These are phyloP conservation scores for Glycine latifolia DNA, from an alignment of 306 rosid genomes.

Conservation along the genomic window DNA sequence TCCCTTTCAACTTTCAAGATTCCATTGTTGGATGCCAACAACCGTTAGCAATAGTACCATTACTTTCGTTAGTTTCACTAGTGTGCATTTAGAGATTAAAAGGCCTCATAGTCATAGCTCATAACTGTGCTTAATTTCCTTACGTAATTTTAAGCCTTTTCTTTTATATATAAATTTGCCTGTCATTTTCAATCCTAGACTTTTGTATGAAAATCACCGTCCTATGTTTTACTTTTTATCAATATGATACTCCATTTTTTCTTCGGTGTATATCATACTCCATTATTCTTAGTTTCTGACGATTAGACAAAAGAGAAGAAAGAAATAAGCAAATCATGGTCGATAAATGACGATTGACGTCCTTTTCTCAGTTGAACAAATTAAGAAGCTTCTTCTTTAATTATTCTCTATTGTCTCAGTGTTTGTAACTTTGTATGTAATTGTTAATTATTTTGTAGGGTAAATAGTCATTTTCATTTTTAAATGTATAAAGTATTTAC, in stretches of 20 bases:
- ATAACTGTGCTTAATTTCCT: background rate
- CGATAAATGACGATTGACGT: background rate
- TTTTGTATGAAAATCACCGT: background rate
- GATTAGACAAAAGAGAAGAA: background rate
- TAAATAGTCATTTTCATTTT: too few species aligned
- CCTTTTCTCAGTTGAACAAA: background rate
- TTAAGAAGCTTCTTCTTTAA: background rate
- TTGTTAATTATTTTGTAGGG: too few species aligned
- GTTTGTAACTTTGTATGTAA: background rate
- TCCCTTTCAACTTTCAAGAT: background rate
- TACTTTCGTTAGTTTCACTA: background rate
- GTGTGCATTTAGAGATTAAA: background rate
- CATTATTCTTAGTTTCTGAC: background rate
- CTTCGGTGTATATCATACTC: background rate
- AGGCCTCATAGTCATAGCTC: background rate
- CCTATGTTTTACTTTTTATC: background rate
- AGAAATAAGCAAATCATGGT: background rate
- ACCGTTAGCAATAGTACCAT: background rate
- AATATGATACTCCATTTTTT: background rate
- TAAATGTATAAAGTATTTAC: too few species aligned
- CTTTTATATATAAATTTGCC: background rate
- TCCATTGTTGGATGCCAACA: background rate
- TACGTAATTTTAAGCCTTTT: background rate
- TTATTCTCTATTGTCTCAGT: background rate
- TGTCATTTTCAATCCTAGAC: constrained; percentile 1